phyloP scores from a whole-genome alignment of 2,329 filamentous ascomycete species.

The Davidsoniella australis region DNA sequence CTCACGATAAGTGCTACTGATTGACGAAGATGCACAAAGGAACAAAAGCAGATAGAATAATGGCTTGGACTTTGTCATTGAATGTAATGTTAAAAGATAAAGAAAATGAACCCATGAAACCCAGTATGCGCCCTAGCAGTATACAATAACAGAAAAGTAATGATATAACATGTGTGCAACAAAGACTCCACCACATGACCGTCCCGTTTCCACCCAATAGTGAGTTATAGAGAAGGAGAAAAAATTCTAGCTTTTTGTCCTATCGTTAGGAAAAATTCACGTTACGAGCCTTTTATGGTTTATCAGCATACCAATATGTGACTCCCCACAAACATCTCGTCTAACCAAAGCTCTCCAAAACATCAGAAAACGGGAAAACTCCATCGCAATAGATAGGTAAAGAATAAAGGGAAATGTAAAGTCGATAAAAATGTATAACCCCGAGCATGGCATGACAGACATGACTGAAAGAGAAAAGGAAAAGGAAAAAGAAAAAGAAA shows the following conservation, averaged over 20 bases:
- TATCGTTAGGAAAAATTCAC: too few species aligned
- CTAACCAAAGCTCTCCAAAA: too few species aligned
- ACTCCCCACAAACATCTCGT: too few species aligned
- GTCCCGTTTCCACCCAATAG: background rate
- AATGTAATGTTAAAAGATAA: conserved; percentile 2
- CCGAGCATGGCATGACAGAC: background rate
- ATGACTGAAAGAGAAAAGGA: conserved; percentile 1
- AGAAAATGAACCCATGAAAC: background rate
- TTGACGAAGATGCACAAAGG: background rate
- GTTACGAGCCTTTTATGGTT: too few species aligned
- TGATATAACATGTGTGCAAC: too few species aligned
- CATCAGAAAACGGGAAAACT: conserved; percentile 3
- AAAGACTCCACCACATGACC: background rate
- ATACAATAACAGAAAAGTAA: too few species aligned
- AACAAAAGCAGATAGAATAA: background rate
- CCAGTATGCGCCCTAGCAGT: too few species aligned
- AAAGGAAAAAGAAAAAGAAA: background rate
- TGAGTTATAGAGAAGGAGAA: too few species aligned
- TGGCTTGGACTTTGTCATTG: background rate
- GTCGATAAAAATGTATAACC: too few species aligned
- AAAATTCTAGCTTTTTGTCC: too few species aligned
- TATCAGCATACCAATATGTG: too few species aligned
- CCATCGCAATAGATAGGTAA: background rate
- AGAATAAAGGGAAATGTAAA: too few species aligned
- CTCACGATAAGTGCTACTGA: background rate